Conservation (phyloP, 176 grass and related monocot species). For the Raddia distichophylla region DNA sequence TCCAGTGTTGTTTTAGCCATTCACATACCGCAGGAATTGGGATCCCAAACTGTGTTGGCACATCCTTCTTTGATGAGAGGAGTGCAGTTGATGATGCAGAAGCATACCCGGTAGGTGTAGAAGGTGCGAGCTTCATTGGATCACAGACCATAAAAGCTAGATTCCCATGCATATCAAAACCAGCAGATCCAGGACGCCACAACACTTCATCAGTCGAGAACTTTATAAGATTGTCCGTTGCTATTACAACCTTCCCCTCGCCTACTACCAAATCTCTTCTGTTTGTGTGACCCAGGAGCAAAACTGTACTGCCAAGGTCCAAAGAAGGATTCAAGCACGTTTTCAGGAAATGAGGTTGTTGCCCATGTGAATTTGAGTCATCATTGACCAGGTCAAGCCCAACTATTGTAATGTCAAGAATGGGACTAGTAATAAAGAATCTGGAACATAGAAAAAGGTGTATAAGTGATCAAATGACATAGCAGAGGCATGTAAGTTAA, state of each 20-base stretch:
- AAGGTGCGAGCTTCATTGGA: conserved; percentile 94
- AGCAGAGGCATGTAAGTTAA: conserved; percentile 29
- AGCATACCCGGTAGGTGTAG: conserved; percentile 66
- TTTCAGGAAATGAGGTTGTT: conserved; percentile 75
- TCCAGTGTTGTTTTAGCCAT: conserved; percentile 94
- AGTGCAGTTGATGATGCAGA: conserved; percentile 59
- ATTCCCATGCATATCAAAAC: conserved; percentile 92
- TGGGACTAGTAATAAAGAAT: conserved; percentile 90
- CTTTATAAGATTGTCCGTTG: conserved; percentile 96
- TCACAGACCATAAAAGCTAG: conserved; percentile 93
- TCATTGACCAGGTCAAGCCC: conserved; percentile 65
- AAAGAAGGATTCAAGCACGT: conserved; percentile 78
- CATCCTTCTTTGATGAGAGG: conserved; percentile 68
- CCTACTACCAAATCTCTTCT: conserved; percentile 66
- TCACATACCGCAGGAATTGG: conserved; percentile 80
- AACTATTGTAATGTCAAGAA: conserved; percentile 91
- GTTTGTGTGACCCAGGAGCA: conserved; percentile 72
- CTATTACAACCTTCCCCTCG: conserved; percentile 84
- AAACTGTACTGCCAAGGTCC: conserved; percentile 79
- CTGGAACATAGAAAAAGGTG: conserved; percentile 49
- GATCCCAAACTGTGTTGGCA: conserved; percentile 73
- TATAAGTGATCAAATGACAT: conserved; percentile 23
- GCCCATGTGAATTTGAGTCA: conserved; percentile 56
- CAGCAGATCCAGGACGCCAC: conserved; percentile 83
- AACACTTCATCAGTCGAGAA: conserved; percentile 75